phyloP scores from a whole-genome alignment of 257 asterid genomes.

The Buddleja alternifolia region DNA sequence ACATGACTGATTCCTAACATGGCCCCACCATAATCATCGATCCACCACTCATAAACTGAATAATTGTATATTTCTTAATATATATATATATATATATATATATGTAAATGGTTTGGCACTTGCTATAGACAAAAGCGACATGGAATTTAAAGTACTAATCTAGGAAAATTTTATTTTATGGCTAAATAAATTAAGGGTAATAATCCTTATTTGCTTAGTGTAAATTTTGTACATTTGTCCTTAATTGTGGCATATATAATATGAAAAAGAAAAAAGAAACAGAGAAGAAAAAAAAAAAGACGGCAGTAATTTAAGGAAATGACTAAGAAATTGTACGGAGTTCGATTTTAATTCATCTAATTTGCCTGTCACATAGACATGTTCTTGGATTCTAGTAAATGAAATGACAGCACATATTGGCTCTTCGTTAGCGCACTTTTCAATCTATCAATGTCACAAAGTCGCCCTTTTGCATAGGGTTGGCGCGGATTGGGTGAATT shows the following conservation, averaged over 20 bases:
- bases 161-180: slow-evolving; percentile 13
- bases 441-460: no score
- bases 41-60: slow-evolving; percentile 19
- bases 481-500: no score
- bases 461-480: no score
- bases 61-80: neutral
- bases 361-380: slow-evolving; percentile 9
- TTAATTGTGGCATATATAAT: neutral
- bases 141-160: slow-evolving; percentile 30
- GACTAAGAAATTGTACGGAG: slow-evolving; percentile 5
- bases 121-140: slow-evolving; percentile 23
- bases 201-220: slow-evolving; percentile 10
- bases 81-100: no score
- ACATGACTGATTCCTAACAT: slow-evolving; percentile 61
- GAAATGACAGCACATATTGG: no score
- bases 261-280: neutral
- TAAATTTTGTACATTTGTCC: slow-evolving; percentile 17
- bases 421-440: no score
- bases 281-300: neutral
- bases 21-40: slow-evolving; percentile 29
- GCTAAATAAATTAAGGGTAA: slow-evolving; percentile 29
- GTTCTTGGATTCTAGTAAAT: neutral
- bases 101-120: slow-evolving; percentile 25
- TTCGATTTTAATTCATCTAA: slow-evolving; percentile 5
- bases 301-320: slow-evolving; percentile 30